phyloP scores from a whole-genome alignment of 1,139 yeast species.

The Spathaspora sp. region DNA sequence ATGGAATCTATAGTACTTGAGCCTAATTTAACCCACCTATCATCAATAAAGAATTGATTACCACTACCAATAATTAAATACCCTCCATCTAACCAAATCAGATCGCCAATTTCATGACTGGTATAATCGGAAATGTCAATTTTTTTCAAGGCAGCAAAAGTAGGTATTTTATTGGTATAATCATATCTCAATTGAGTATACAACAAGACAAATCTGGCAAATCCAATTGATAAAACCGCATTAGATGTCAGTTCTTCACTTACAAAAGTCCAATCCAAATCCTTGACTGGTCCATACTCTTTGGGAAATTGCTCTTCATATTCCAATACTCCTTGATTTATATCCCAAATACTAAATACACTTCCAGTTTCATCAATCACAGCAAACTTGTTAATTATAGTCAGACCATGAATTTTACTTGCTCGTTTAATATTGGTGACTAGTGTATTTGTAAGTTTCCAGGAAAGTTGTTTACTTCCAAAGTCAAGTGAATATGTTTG shows the following conservation, averaged over 20 bases:
- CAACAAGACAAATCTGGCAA: conserved; percentile 56
- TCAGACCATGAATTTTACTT: conserved; percentile 65
- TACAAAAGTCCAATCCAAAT: conserved; percentile 81
- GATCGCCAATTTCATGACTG: conserved; percentile 81
- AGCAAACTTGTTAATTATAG: conserved; percentile 67
- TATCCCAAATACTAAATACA: conserved; percentile 74
- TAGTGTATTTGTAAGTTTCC: conserved; percentile 52
- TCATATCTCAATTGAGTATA: conserved; percentile 86
- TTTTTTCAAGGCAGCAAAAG: conserved; percentile 73
- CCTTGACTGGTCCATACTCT: conserved; percentile 45
- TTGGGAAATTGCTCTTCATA: conserved; percentile 47
- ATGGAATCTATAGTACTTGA: conserved; percentile 32
- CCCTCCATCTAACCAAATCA: conserved; percentile 81
- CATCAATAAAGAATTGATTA: conserved; percentile 82
- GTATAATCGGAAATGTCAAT: conserved; percentile 73
- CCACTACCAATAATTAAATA: conserved; percentile 84
- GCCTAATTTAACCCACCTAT: conserved; percentile 50
- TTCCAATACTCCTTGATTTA: conserved; percentile 65
- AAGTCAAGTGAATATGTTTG: conserved; percentile 33
- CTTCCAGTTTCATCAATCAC: conserved; percentile 55
- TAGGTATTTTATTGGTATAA: conserved; percentile 76
- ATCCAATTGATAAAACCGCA: conserved; percentile 80
- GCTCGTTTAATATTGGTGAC: conserved; percentile 58
- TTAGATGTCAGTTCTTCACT: conserved; percentile 47
- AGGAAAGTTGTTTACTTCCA: conserved; percentile 26